Conservation (phyloP, 1,284 basidiomycete species). For the Tylopilus orsonianus region DNA sequence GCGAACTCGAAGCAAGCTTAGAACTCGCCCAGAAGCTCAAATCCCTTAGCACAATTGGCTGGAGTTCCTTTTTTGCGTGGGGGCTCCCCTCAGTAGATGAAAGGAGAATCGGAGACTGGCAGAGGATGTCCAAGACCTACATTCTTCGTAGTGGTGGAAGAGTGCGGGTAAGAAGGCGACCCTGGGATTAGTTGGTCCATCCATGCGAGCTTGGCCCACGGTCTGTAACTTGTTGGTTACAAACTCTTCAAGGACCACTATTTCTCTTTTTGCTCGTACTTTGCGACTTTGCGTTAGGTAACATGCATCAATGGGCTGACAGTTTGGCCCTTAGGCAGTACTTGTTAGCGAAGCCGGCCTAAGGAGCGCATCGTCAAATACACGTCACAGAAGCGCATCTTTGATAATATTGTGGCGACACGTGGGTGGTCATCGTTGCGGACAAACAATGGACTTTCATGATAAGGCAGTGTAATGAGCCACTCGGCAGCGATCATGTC, state of each 20-base stretch:
- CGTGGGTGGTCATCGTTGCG: slow-evolving; percentile 9
- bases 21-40: slow-evolving; percentile 44
- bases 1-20: slow-evolving; percentile 47
- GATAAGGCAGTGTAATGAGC: slow-evolving; percentile 8
- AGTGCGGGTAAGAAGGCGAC: slow-evolving; percentile 41
- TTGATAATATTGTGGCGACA: slow-evolving; percentile 1
- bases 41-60: slow-evolving; percentile 45
- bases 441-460: slow-evolving; percentile 14
- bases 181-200: slow-evolving; percentile 32
- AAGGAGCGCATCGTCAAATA: background rate
- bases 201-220: no score
- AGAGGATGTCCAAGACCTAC: slow-evolving; percentile 37
- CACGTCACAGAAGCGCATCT: background rate
- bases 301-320: background rate
- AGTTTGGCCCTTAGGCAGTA: background rate
- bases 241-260: background rate
- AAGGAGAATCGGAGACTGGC: slow-evolving; percentile 23
- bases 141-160: slow-evolving; percentile 39
- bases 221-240: background rate
- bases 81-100: slow-evolving; percentile 9
- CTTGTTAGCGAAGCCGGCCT: background rate
- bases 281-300: slow-evolving; percentile 1
- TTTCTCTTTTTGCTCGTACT: background rate
- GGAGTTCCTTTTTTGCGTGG: slow-evolving; percentile 52
- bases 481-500: slow-evolving; percentile 21